Conservation (phyloP, 441 rosid species). For the Arabidopsis hybrid region DNA sequence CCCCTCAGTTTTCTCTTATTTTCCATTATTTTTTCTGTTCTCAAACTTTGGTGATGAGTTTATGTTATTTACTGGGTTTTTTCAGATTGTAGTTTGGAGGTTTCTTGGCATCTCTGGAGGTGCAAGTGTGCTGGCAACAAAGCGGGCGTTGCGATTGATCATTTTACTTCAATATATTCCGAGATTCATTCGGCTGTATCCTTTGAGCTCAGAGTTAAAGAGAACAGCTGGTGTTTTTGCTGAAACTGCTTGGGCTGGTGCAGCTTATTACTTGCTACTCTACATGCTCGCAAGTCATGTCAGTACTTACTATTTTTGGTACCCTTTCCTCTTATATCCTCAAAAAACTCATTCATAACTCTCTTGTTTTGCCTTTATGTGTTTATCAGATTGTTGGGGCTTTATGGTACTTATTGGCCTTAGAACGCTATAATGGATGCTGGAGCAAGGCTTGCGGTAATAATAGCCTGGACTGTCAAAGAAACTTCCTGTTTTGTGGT, state of each 20-base stretch:
- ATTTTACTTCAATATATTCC: conserved; percentile 82
- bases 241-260: conserved; percentile 99
- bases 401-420: conserved; percentile 90
- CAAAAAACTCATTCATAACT: not conserved
- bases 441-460: conserved; percentile 66
- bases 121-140: conserved; percentile 76
- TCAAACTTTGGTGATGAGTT: conserved; percentile 14
- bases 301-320: conserved; percentile 45
- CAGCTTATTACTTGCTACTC: conserved; percentile 86
- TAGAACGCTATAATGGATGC: conserved; percentile 84
- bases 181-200: conserved; percentile 72
- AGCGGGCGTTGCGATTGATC: conserved; percentile 73
- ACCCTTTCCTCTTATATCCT: not conserved
- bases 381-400: conserved; percentile 88
- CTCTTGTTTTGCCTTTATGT: not conserved
- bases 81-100: conserved; percentile 88
- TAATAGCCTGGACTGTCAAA: conserved; percentile 43
- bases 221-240: conserved; percentile 97
- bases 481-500: conserved; percentile 76
- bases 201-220: conserved; percentile 88
- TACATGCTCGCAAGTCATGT: conserved; percentile 99
- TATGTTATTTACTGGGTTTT: not conserved
- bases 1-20: conserved; percentile 3
- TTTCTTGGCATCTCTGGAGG: conserved; percentile 76
- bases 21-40: not conserved